These are phyloP conservation scores for Ascochyta clinopodiicola DNA, from an alignment of 2,329 filamentous ascomycete genomes.

Conservation along the genomic window DNA sequence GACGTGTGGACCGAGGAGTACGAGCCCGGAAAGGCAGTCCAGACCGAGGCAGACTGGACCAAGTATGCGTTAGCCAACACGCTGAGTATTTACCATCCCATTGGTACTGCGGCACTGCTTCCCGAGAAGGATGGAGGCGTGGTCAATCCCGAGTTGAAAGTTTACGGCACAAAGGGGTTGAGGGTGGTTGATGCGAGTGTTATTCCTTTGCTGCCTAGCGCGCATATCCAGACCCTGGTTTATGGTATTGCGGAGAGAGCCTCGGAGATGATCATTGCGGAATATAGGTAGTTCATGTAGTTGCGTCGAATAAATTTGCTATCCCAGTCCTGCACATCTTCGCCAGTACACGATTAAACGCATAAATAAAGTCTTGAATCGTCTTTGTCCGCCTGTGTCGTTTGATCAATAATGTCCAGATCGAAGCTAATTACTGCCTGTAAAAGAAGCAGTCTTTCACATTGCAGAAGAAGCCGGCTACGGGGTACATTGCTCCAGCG, in stretches of 20 bases:
- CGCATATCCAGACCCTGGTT: constrained; percentile 36
- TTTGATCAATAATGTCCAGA: too few relatives aligned
- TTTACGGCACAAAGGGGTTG: constrained; percentile 30
- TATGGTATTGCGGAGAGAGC: constrained; percentile 41
- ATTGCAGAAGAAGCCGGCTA: too few relatives aligned
- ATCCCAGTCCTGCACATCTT: too few relatives aligned
- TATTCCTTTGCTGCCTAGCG: constrained; percentile 33
- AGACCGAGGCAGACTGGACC: constrained; percentile 37
- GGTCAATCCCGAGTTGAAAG: constrained; percentile 27
- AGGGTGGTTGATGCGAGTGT: constrained; percentile 42
- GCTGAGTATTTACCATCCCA: constrained; percentile 41
- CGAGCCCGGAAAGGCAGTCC: constrained; percentile 34
- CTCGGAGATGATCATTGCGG: constrained; percentile 27
- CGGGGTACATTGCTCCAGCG: too few relatives aligned
- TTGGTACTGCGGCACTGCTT: constrained; percentile 47
- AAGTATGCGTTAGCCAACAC: constrained; percentile 25
- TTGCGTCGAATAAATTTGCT: too few relatives aligned
- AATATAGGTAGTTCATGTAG: neutral
- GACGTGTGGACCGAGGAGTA: constrained; percentile 40
- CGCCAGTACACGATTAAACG: too few relatives aligned
- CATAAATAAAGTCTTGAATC: too few relatives aligned
- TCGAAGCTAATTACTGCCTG: too few relatives aligned
- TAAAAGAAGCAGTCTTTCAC: too few relatives aligned
- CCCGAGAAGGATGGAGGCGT: constrained; percentile 33
- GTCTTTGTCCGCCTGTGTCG: too few relatives aligned